Percentiles rank a stretch among this genome's conserved stretches.
Evolutionary conservation across 2,329 filamentous ascomycete species (phyloP).

Genomic region (Fusarium sp.): DNA sequence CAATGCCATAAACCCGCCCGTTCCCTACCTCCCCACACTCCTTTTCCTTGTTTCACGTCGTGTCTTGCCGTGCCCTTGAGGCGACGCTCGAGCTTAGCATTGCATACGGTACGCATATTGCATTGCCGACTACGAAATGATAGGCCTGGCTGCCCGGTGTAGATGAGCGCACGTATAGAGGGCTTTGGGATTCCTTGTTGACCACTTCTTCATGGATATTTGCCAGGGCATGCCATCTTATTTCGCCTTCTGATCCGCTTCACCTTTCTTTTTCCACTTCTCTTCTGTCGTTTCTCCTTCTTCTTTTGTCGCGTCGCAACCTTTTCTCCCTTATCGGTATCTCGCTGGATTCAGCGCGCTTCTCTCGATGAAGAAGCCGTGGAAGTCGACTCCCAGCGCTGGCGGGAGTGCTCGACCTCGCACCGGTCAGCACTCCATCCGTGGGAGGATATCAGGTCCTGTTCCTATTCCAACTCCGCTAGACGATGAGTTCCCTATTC

Average conservation of each 20-base stretch:
- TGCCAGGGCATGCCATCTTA: constrained; percentile 29
- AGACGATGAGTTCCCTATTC: constrained; percentile 67
- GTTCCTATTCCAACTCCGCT: constrained; percentile 64
- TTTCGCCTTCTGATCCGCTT: constrained; percentile 26
- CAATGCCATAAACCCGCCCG: constrained; percentile 43
- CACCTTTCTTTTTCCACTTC: constrained; percentile 20
- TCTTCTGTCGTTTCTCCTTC: constrained; percentile 23
- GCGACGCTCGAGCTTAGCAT: constrained; percentile 18
- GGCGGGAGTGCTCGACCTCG: constrained; percentile 40
- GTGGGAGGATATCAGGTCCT: constrained; percentile 71
- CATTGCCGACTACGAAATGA: constrained; percentile 31
- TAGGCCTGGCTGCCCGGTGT: constrained; percentile 43
- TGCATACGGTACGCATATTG: background rate
- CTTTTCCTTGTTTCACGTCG: constrained; percentile 31
- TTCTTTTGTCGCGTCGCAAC: constrained; percentile 16
- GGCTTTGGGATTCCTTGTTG: constrained; percentile 38
- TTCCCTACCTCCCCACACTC: constrained; percentile 39
- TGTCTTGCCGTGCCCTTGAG: constrained; percentile 26
- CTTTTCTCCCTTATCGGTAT: constrained; percentile 6
- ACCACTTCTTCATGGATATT: constrained; percentile 40
- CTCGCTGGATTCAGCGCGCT: constrained; percentile 4
- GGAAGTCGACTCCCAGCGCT: constrained; percentile 58
- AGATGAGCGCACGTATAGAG: constrained; percentile 40
- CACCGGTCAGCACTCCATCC: constrained; percentile 60
- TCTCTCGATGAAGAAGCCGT: constrained; percentile 56